A percentile compares a stretch with the other conserved stretches of the same genome.
phyloP scores from a whole-genome alignment of 139 green algal species.

The Chlamydomonas schloesseri region DNA sequence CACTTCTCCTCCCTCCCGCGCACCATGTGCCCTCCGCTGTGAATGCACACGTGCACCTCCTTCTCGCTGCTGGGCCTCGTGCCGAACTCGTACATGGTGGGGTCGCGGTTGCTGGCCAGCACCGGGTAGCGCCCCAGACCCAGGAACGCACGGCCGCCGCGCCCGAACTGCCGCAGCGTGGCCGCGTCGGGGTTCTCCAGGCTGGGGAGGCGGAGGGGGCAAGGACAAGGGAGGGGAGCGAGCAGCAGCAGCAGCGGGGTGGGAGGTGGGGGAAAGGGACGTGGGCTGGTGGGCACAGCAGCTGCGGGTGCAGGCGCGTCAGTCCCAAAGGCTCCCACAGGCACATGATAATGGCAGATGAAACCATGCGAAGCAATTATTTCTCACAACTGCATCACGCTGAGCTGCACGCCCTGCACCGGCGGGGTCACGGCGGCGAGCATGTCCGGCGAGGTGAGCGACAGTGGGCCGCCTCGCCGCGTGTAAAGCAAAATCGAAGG shows the following conservation, averaged over 20 bases:
- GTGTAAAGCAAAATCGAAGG: conserved; percentile 72
- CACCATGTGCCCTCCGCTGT: conserved; percentile 56
- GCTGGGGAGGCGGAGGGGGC: conserved; percentile 49
- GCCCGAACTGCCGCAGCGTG: conserved; percentile 39
- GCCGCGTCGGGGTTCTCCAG: conserved; percentile 58
- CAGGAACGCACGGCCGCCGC: conserved; percentile 59
- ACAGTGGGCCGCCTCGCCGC: conserved; percentile 58
- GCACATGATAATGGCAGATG: neutral
- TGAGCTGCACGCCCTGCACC: conserved; percentile 55
- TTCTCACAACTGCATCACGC: conserved; percentile 73
- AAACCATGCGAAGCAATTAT: neutral
- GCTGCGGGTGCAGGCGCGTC: too few species aligned
- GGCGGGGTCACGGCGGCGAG: conserved; percentile 59
- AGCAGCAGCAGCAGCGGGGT: neutral
- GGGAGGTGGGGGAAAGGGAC: neutral
- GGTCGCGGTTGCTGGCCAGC: conserved; percentile 73
- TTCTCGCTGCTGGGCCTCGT: conserved; percentile 52
- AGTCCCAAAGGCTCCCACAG: neutral
- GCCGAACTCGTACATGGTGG: conserved; percentile 70
- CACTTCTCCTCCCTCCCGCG: neutral
- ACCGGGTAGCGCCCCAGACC: conserved; percentile 32
- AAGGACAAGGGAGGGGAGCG: too few species aligned
- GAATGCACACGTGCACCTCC: conserved; percentile 58
- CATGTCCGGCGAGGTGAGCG: conserved; percentile 70
- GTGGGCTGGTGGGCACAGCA: neutral